These are phyloP conservation scores for Nicotiana paniculata DNA, from an alignment of 257 asterid species.

Conservation along the genomic window DNA sequence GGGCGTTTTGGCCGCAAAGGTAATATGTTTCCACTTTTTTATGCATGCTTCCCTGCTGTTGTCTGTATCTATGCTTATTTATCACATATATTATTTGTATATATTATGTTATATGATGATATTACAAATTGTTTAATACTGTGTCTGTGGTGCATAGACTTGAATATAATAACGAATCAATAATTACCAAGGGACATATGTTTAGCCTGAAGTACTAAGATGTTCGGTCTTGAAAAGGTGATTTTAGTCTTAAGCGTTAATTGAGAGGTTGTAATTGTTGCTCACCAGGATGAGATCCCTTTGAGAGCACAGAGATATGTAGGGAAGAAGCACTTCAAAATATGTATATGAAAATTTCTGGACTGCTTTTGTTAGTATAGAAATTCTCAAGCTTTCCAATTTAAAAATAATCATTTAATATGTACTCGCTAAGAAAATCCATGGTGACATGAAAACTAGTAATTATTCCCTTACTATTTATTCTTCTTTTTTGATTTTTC, in stretches of 20 bases:
- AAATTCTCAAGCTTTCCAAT: background rate
- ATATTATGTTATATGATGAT: background rate
- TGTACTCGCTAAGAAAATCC: background rate
- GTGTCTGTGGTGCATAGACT: background rate
- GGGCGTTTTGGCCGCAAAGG: conserved; percentile 99
- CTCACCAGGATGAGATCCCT: background rate
- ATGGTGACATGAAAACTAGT: background rate
- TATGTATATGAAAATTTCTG: background rate
- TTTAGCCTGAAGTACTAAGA: background rate
- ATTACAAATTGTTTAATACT: background rate
- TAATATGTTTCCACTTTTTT: conserved; percentile 11
- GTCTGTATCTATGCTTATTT: background rate
- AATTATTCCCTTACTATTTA: background rate
- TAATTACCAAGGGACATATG: background rate
- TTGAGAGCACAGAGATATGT: background rate
- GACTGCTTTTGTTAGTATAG: background rate
- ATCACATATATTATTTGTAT: background rate
- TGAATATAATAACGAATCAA: background rate
- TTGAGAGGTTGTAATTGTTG: background rate
- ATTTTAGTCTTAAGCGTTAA: background rate
- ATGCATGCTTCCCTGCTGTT: background rate
- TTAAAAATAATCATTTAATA: background rate
- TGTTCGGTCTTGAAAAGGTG: background rate
- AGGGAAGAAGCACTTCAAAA: background rate
- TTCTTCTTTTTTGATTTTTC: background rate